Evolutionary conservation across 176 grass and related monocot species (phyloP).

Genomic region (Microstegium vimineum): DNA sequence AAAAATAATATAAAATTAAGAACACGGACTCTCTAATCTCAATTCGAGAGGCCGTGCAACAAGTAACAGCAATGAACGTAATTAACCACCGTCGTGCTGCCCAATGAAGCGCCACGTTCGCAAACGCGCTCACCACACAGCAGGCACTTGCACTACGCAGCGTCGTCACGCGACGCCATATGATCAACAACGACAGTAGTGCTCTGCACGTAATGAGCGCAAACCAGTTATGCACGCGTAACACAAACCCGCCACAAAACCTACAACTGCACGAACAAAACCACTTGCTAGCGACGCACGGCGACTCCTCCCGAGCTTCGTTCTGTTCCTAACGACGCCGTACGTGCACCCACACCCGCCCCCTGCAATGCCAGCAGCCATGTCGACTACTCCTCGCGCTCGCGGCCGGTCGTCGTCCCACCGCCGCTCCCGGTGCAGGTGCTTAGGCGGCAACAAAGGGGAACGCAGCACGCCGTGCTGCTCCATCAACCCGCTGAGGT

Average conservation of each 20-base stretch:
- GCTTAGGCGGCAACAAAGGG: not conserved
- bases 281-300: not conserved
- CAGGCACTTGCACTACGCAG: not conserved
- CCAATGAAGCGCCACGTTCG: conserved; percentile 23
- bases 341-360: not conserved
- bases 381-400: conserved; percentile 49
- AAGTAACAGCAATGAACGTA: not conserved
- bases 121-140: conserved; percentile 38
- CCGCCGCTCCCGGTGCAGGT: conserved; percentile 26
- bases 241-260: conserved; percentile 4
- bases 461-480: conserved; percentile 24
- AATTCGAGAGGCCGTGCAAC: not conserved
- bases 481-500: conserved; percentile 39
- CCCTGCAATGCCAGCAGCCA: not conserved
- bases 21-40: not conserved
- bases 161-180: too few species aligned
- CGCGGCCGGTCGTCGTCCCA: conserved; percentile 39
- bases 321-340: not conserved
- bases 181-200: too few species aligned
- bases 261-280: not conserved
- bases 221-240: not conserved
- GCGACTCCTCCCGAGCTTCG: not conserved
- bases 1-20: not conserved
- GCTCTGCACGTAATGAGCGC: conserved; percentile 18
- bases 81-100: conserved; percentile 28